Base-by-base conservation (phyloP, 176 grass and related monocot species). In the Oryza glaberrima region DNA sequence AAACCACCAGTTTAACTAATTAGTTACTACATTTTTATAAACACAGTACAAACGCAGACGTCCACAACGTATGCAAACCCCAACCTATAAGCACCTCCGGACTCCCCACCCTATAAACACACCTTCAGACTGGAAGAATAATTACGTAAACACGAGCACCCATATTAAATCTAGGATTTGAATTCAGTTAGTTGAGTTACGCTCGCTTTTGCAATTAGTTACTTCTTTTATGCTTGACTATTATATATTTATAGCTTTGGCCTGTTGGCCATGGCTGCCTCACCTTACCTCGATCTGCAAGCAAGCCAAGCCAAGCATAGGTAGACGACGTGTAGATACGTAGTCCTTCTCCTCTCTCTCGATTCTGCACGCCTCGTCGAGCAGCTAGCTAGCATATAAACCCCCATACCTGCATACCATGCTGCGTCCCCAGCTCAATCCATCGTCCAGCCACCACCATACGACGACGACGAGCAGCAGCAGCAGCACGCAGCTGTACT, bases 381-480 rank as follows among this genome's bases (percentile, higher is more conserved):
- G 19, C 58, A 9, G 41, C 8, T 2, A 43, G 41, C 43, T 9
- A 10, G 4, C 19, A 75, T 52, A 52, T 52, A 48, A 52, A 75
- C 26, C 26, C 26, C 43, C 34, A 35, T 35, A 35, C 34, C 25
- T 26, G 26, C 25, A 25, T 5, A 49, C 56, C 81, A 83, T 84
- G 82, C 43, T 67, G 46, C 60, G 49, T 38, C 60, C 51, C 43
- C 79, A 64, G 4, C 69, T 88, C 47, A 89, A 84, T 48, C 34
- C 76, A 58, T 26, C 26, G 26, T 2, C 19, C 2, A 70, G 35
- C 32, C 3, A 34, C 67, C 40, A 41, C 35, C 64, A 40, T 22
- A 22, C 20, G 2, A 10, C 58, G 58, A 23, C 58, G n/a, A 63
- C 3, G 0, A 78, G 68, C 54, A 11, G 65, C 23, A 64, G 3